These are phyloP conservation scores for Aphanomyces invadans DNA, from an alignment of 352 stramenopile genomes.

Conservation along the genomic window DNA sequence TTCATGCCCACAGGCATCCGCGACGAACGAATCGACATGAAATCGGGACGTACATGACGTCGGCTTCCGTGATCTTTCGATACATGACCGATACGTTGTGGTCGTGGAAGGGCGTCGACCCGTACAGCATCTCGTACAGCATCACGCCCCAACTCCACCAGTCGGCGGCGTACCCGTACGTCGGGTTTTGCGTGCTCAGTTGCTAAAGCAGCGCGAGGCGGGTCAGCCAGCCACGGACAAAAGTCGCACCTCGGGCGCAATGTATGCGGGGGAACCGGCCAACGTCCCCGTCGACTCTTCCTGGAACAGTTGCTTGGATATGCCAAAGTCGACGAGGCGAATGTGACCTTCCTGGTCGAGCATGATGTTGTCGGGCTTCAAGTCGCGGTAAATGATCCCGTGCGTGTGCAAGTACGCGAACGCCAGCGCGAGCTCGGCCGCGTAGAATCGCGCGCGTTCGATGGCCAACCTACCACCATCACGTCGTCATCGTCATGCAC, in stretches of 20 bases:
- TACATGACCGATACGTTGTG: conserved; percentile 81
- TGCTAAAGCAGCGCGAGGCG: too few species aligned
- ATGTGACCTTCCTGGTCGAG: conserved; percentile 82
- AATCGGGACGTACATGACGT: conserved; percentile 60
- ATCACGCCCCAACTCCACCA: conserved; percentile 89
- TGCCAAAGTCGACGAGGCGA: conserved; percentile 84
- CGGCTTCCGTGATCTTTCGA: conserved; percentile 82
- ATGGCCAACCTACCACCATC: conserved; percentile 38
- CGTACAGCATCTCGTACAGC: conserved; percentile 86
- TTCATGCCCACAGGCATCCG: too few species aligned
- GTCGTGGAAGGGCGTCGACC: conserved; percentile 83
- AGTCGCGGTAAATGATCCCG: conserved; percentile 80
- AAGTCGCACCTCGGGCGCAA: conserved; percentile 48
- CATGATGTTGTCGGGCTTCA: conserved; percentile 88
- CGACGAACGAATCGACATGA: background rate
- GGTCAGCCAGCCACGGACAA: too few species aligned
- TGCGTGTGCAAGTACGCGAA: conserved; percentile 82
- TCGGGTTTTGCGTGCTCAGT: conserved; percentile 69
- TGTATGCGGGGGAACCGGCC: conserved; percentile 76
- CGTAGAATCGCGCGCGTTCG: conserved; percentile 78
- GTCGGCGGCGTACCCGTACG: conserved; percentile 82
- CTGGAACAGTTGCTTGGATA: conserved; percentile 77
- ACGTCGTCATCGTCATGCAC: too few species aligned
- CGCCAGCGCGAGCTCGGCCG: conserved; percentile 75
- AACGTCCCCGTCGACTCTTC: conserved; percentile 64